Percentiles rank a stretch among this genome's conserved stretches.
phyloP scores from a whole-genome alignment of 345 rosid species.

The Pelargonium nanum region DNA sequence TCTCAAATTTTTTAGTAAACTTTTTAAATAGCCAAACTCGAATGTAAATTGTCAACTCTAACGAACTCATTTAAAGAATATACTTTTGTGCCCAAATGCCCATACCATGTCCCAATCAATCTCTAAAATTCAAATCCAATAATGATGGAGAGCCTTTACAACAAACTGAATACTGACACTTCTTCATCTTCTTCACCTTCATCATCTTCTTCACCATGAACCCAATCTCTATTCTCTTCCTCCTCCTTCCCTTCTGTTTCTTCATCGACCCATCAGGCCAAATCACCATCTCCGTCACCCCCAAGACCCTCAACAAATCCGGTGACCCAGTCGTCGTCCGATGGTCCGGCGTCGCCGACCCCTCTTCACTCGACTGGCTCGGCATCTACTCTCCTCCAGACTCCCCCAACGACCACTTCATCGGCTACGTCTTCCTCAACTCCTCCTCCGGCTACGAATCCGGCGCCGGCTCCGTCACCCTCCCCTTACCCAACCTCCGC shows the following conservation, averaged over 20 bases:
- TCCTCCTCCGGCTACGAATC: conserved; percentile 44
- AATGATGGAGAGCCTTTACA: no score
- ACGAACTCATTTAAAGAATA: no score
- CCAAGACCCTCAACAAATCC: conserved; percentile 39
- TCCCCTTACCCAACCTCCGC: conserved; percentile 69
- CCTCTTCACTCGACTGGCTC: conserved; percentile 75
- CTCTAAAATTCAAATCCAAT: no score
- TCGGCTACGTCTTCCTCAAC: conserved; percentile 71
- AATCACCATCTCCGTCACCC: conserved; percentile 36
- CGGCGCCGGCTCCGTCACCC: conserved; percentile 65
- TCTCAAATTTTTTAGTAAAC: no score
- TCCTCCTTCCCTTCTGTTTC: conserved; percentile 21
- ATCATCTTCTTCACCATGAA: background rate
- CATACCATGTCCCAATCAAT: no score
- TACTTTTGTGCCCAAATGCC: no score
- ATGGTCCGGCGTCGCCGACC: conserved; percentile 67
- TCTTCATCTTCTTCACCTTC: background rate
- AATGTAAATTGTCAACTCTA: no score
- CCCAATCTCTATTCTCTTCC: conserved; percentile 9
- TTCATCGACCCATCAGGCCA: conserved; percentile 13
- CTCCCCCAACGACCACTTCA: conserved; percentile 52
- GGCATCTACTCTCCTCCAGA: conserved; percentile 85
- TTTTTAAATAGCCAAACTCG: no score
- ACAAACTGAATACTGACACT: background rate
- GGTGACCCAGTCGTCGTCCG: conserved; percentile 47